phyloP scores from a whole-genome alignment of 164 flowering plant genomes.

The Vitis labrusca region DNA sequence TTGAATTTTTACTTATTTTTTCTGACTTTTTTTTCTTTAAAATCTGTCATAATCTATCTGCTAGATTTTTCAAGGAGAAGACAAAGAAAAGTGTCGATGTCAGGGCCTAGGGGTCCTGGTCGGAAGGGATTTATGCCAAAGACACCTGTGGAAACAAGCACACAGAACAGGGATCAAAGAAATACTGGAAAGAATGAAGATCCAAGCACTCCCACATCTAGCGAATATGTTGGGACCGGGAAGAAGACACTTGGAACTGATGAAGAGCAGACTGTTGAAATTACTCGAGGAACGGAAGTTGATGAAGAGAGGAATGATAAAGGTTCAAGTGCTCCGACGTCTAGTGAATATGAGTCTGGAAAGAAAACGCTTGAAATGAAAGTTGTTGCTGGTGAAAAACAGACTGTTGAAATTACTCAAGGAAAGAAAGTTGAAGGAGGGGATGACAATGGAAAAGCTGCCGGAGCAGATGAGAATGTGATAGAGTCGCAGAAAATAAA shows the following conservation, averaged over 20 bases:
- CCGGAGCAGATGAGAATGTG: slow-evolving; percentile 15
- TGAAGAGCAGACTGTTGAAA: no score
- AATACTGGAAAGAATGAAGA: slow-evolving; percentile 39
- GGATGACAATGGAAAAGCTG: slow-evolving; percentile 5
- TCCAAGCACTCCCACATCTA: slow-evolving; percentile 21
- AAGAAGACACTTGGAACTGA: background rate
- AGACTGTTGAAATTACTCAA: slow-evolving; percentile 12
- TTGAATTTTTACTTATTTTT: background rate
- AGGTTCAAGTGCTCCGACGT: slow-evolving; percentile 22
- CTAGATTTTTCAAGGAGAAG: slow-evolving; percentile 76
- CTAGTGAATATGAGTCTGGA: slow-evolving; percentile 21
- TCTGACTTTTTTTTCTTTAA: background rate
- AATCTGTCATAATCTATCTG: background rate
- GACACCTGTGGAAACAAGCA: slow-evolving; percentile 42
- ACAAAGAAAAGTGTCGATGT: slow-evolving; percentile 42
- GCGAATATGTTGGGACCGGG: slow-evolving; percentile 23
- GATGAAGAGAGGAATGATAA: slow-evolving; percentile 27
- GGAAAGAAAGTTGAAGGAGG: slow-evolving; percentile 22
- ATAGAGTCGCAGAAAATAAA: slow-evolving; percentile 10
- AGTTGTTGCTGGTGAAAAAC: slow-evolving; percentile 25
- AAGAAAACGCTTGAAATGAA: slow-evolving; percentile 27
- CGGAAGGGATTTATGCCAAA: slow-evolving; percentile 60
- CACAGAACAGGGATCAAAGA: slow-evolving; percentile 49
- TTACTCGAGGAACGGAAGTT: no score
- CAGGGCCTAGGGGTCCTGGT: slow-evolving; percentile 52